Base-by-base conservation (phyloP, 2,329 filamentous ascomycete species). In the Diaporthe helianthi region DNA sequence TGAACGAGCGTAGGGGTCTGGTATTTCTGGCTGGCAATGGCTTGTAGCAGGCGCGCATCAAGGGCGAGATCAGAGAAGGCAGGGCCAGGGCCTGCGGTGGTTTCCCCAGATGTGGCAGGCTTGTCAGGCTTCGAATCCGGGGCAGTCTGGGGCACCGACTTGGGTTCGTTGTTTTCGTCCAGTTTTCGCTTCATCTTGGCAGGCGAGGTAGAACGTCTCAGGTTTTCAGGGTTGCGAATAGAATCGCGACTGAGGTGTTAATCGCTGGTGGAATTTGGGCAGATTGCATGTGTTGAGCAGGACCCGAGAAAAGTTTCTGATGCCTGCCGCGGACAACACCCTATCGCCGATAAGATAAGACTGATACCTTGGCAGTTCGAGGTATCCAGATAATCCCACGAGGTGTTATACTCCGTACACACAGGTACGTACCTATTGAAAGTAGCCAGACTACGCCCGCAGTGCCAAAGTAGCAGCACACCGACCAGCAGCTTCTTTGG, bases 1-100 rank as follows among this genome's bases (percentile, higher is more conserved):
- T 99, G 96, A 1, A 98, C 92, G 15, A 91, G 86, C n/a, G 96
- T 98, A 17, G 96, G 96, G 69, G 90, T 89, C 72, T 90, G 86
- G 82, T 94, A 98, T 79, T 92, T 90, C 80, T 96, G 92, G 78
- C 92, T 90, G 55, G 91, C 91, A 74, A 98, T 87, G 67, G 92
- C 94, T 83, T 97, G 93, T 41, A 98, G 85, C 36, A 99, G 84
- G 73, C 96, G 90, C 12, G 93, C 82, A 78, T 99, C 96, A 71
- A 99, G 89, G 72, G 89, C 90, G 71, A 98, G 86, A 68, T 89
- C 87, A 73, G 90, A 85, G 77, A 98, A 99, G 4, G 58, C 58
- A 49, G 58, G 58, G 89, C 78, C 24, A 84, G 80, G 44, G 76
- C 73, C 26, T 77, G 73, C 33, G 72, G 71, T 51, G 29, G 67